These are phyloP conservation scores for Paecilomyces fulvus DNA, from an alignment of 2,329 filamentous ascomycete genomes.

Conservation along the genomic window DNA sequence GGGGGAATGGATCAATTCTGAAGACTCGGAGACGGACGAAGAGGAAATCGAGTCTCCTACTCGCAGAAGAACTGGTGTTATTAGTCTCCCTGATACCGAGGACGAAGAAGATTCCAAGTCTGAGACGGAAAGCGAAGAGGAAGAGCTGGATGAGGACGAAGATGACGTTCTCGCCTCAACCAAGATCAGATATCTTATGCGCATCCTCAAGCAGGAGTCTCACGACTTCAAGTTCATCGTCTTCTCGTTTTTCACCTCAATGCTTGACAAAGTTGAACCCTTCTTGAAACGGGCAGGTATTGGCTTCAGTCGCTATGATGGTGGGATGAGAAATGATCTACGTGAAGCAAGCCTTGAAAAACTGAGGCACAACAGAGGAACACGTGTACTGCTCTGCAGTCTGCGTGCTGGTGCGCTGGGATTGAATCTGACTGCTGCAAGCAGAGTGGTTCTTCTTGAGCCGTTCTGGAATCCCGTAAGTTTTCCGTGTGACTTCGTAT, in stretches of 20 bases:
- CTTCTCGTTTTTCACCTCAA: constrained; percentile 96
- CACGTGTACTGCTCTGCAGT: constrained; percentile 81
- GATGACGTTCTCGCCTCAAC: constrained; percentile 54
- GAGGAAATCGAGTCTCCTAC: constrained; percentile 22
- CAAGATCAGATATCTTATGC: constrained; percentile 80
- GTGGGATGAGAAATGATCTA: constrained; percentile 85
- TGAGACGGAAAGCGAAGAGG: constrained; percentile 22
- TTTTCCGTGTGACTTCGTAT: constrained; percentile 8
- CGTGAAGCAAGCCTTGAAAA: constrained; percentile 77
- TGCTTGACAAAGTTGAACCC: constrained; percentile 93
- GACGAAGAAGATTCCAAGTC: constrained; percentile 13
- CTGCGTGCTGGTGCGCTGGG: constrained; percentile 89
- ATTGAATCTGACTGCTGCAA: constrained; percentile 88
- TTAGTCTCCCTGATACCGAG: constrained; percentile 15
- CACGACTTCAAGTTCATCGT: constrained; percentile 91
- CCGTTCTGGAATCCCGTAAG: constrained; percentile 94
- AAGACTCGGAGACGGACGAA: constrained; percentile 53
- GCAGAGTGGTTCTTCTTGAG: constrained; percentile 86
- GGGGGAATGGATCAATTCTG: constrained; percentile 66
- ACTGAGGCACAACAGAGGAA: constrained; percentile 65
- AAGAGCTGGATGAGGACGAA: constrained; percentile 32
- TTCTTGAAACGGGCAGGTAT: constrained; percentile 70
- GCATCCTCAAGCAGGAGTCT: constrained; percentile 70
- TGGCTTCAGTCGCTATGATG: constrained; percentile 83
- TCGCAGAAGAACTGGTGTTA: constrained; percentile 5